Evolutionary conservation across 352 stramenopile genomes (phyloP).

Genomic region (Peronosclerospora sorghi): DNA sequence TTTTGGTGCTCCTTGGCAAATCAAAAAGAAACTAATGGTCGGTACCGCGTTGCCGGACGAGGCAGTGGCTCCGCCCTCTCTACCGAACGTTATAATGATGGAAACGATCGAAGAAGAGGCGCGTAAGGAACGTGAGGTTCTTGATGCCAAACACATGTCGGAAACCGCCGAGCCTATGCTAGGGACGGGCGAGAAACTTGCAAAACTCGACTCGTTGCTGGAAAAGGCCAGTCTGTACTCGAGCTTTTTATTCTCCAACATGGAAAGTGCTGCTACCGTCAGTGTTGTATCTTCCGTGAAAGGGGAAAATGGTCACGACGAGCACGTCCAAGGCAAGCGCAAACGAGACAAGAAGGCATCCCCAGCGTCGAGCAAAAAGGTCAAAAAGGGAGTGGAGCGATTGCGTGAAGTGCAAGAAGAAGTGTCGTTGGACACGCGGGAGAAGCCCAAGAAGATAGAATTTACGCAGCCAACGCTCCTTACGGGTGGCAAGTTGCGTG

Average conservation of each 20-base stretch:
- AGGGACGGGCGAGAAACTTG: constrained; percentile 51
- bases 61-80: constrained; percentile 7
- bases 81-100: constrained; percentile 66
- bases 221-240: constrained; percentile 84
- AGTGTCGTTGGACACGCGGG: constrained; percentile 28
- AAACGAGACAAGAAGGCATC: constrained; percentile 26
- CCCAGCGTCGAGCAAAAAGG: constrained; percentile 11
- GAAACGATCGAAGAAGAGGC: constrained; percentile 54
- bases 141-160: constrained; percentile 5
- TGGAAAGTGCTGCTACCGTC: constrained; percentile 49
- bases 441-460: constrained; percentile 23
- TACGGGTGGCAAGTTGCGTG: constrained; percentile 74
- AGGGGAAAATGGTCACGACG: constrained; percentile 16
- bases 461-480: constrained; percentile 72
- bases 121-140: constrained; percentile 12
- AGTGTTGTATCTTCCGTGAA: constrained; percentile 3
- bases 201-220: constrained; percentile 80
- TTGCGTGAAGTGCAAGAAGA: constrained; percentile 55
- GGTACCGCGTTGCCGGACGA: constrained; percentile 26
- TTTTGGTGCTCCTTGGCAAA: constrained; percentile 6
- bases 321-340: constrained; percentile 24
- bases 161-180: constrained; percentile 9
- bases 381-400: constrained; percentile 53
- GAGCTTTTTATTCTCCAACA: constrained; percentile 82
- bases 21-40: constrained; percentile 29